These are phyloP conservation scores for Chenopodium album DNA, from an alignment of 148 eudicot species.

Conservation along the genomic window DNA sequence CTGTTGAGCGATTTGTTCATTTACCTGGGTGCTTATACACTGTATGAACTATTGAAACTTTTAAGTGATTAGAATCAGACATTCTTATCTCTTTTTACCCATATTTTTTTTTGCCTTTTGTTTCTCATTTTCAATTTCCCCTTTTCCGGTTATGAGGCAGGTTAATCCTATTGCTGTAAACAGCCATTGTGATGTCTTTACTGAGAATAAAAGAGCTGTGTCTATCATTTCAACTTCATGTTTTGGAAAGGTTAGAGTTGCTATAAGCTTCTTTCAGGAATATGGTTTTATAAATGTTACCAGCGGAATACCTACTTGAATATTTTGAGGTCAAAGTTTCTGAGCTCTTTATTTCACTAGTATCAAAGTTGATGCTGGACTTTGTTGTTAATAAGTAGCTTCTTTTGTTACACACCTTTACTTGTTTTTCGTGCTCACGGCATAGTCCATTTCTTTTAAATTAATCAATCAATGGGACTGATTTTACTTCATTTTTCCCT, in stretches of 20 bases:
- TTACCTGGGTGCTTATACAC: constrained; percentile 90
- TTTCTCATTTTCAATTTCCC: background rate
- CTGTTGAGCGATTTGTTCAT: constrained; percentile 60
- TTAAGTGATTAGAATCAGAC: background rate
- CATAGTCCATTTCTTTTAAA: background rate
- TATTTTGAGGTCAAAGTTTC: background rate
- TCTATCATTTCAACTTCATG: constrained; percentile 65
- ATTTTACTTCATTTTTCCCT: background rate
- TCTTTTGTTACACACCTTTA: background rate
- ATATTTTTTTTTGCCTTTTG: constrained; percentile 14
- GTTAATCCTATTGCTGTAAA: constrained; percentile 98
- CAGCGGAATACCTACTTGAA: background rate
- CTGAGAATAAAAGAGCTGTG: constrained; percentile 88
- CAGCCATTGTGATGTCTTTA: constrained; percentile 90
- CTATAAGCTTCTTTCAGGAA: background rate
- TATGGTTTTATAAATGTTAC: background rate
- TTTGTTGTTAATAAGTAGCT: background rate
- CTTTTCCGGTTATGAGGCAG: constrained; percentile 27
- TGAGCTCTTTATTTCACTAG: background rate
- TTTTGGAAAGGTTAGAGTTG: constrained; percentile 84
- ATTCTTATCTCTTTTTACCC: constrained; percentile 5
- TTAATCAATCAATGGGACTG: background rate
- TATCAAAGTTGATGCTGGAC: constrained; percentile 2
- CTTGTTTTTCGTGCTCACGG: background rate
- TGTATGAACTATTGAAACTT: constrained; percentile 37